phyloP scores from a whole-genome alignment of 108 stramenopile species.

The Aurantiochytrium sp. region DNA sequence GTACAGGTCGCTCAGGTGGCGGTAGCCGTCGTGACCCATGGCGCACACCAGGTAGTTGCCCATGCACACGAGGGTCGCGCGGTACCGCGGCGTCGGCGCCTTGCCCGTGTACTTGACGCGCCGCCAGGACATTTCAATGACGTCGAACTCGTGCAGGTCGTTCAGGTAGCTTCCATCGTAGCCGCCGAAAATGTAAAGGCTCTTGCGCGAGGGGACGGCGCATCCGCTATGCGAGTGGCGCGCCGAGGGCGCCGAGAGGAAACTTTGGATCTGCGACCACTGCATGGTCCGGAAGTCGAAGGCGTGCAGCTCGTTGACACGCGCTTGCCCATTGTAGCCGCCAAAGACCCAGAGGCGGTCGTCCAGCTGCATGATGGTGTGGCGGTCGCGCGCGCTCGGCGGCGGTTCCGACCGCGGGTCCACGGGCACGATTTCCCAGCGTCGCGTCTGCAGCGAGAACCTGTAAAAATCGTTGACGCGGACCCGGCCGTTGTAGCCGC shows the following conservation, averaged over 20 bases:
- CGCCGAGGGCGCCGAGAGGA: neutral
- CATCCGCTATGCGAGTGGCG: neutral
- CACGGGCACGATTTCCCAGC: neutral
- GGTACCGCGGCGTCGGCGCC: slow-evolving; percentile 32
- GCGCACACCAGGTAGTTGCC: neutral
- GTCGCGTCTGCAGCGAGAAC: neutral
- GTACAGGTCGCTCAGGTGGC: slow-evolving; percentile 88
- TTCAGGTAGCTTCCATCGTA: slow-evolving; percentile 86
- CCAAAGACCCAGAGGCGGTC: slow-evolving; percentile 49
- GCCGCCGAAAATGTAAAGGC: slow-evolving; percentile 85
- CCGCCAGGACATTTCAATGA: neutral
- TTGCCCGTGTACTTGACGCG: neutral
- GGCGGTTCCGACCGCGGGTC: neutral
- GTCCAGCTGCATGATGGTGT: neutral
- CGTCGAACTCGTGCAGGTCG: slow-evolving; percentile 72
- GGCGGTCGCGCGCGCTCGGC: neutral
- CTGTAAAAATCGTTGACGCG: slow-evolving; percentile 83
- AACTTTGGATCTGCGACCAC: neutral
- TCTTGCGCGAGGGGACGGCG: slow-evolving; percentile 38
- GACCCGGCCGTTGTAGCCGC: slow-evolving; percentile 85
- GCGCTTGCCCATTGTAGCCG: slow-evolving; percentile 15
- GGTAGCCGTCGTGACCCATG: slow-evolving; percentile 79
- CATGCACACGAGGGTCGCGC: slow-evolving; percentile 29
- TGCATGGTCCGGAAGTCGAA: neutral
- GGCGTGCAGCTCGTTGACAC: neutral